Percentiles rank a stretch among this genome's conserved stretches.
phyloP scores from a whole-genome alignment of 768 basidiomycete genomes.

The Russula earlei region DNA sequence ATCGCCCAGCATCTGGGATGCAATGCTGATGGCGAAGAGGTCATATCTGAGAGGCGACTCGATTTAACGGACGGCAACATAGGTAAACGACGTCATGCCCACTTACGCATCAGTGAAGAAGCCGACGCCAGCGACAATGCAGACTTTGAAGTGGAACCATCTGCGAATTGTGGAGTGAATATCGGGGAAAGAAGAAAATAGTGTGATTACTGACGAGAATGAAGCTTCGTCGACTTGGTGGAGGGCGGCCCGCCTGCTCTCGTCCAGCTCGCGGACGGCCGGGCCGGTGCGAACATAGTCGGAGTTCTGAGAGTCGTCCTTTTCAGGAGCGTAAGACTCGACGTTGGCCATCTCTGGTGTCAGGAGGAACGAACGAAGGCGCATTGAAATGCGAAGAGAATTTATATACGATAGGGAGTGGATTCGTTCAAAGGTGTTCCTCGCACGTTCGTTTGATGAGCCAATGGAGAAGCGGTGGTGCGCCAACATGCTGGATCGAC shows the following conservation, averaged over 20 bases:
- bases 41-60: constrained; percentile 43
- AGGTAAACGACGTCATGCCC: not conserved
- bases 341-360: constrained; percentile 11
- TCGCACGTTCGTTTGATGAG: constrained; percentile 14
- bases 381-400: too few species aligned
- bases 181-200: not conserved
- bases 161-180: constrained; percentile 18
- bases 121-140: constrained; percentile 56
- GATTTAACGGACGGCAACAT: not conserved
- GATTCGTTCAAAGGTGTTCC: not conserved
- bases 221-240: constrained; percentile 80
- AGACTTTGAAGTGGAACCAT: constrained; percentile 44
- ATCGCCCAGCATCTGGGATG: constrained; percentile 72
- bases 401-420: not conserved
- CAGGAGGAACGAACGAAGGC: too few species aligned
- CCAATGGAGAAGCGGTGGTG: not conserved
- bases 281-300: not conserved
- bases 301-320: constrained; percentile 7
- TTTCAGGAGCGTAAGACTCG: not conserved
- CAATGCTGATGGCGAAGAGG: constrained; percentile 87
- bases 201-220: constrained; percentile 51
- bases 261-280: constrained; percentile 36
- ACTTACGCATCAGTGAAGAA: constrained; percentile 83
- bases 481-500: not conserved
- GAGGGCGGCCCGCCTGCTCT: constrained; percentile 70